Percentiles rank a stretch among this genome's conserved stretches.
Conservation (phyloP, 2,329 filamentous ascomycete genomes). For the Cadophora gregata region DNA sequence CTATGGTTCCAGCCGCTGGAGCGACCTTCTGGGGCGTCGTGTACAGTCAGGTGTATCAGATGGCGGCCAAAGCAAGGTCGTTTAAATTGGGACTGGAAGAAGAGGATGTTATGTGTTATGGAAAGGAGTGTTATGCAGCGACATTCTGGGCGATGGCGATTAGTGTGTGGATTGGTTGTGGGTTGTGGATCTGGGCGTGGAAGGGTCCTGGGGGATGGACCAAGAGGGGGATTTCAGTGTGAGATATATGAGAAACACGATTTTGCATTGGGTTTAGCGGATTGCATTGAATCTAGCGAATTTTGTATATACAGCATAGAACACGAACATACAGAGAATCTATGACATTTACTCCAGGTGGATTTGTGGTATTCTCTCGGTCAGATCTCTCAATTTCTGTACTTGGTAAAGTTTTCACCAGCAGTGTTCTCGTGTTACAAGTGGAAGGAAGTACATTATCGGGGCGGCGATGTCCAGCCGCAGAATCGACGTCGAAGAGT, state of each 20-base stretch:
- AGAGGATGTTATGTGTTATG: slow-evolving; percentile 75
- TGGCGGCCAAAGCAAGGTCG: slow-evolving; percentile 56
- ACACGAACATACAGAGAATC: not conserved
- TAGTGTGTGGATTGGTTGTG: slow-evolving; percentile 79
- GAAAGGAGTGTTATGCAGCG: slow-evolving; percentile 77
- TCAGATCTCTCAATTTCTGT: too few relatives aligned
- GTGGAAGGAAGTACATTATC: not conserved
- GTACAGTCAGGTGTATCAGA: slow-evolving; percentile 84
- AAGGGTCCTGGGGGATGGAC: slow-evolving; percentile 78
- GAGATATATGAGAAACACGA: not conserved
- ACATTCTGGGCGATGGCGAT: slow-evolving; percentile 87
- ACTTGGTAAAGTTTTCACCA: too few relatives aligned
- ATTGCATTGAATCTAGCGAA: not conserved
- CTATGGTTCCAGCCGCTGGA: slow-evolving; percentile 86
- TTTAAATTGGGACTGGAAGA: slow-evolving; percentile 47
- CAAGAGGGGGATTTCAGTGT: slow-evolving; percentile 74
- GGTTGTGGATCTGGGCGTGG: slow-evolving; percentile 77
- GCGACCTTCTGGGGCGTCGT: slow-evolving; percentile 89
- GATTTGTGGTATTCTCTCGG: not conserved
- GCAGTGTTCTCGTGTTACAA: not conserved
- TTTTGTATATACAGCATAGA: slow-evolving; percentile 3
- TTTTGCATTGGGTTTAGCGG: not conserved
- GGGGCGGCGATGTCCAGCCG: too few relatives aligned
- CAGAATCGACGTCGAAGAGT: not conserved
- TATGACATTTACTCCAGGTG: not conserved